Percentiles rank a stretch among this genome's conserved stretches.
phyloP scores from a whole-genome alignment of 1,284 basidiomycete genomes.

The Pascua sp. region DNA sequence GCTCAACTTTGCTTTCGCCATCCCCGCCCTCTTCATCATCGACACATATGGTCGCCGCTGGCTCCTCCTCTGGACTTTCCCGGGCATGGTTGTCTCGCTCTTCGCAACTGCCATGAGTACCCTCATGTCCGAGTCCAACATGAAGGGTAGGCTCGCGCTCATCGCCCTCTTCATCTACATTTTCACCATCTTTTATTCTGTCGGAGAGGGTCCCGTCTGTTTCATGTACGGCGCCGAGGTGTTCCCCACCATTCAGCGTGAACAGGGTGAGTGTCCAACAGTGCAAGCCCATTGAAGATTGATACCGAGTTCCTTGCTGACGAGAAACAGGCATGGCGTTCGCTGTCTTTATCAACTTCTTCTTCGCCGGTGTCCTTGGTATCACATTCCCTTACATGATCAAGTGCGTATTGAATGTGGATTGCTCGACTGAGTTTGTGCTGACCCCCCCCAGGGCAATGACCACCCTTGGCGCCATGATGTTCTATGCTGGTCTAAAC shows the following conservation, averaged over 20 bases:
- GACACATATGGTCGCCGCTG: constrained; percentile 62
- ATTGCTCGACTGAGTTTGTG: constrained; percentile 48
- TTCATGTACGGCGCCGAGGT: constrained; percentile 54
- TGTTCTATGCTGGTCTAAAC: constrained; percentile 34
- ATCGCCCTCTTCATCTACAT: constrained; percentile 58
- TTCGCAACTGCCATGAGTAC: constrained; percentile 22
- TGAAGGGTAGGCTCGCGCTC: constrained; percentile 52
- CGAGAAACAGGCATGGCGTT: constrained; percentile 51
- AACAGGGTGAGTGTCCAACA: constrained; percentile 54
- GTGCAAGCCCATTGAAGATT: too few species aligned
- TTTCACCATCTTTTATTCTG: constrained; percentile 49
- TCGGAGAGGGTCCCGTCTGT: constrained; percentile 73
- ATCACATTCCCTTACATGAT: constrained; percentile 59
- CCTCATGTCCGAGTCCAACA: not conserved
- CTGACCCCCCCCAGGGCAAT: constrained; percentile 60
- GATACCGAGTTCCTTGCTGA: too few species aligned
- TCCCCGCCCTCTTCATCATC: constrained; percentile 54
- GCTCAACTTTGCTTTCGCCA: constrained; percentile 19
- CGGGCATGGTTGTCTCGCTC: constrained; percentile 41
- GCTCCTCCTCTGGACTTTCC: constrained; percentile 56
- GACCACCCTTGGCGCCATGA: constrained; percentile 40
- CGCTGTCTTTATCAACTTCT: constrained; percentile 45
- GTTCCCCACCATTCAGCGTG: constrained; percentile 53
- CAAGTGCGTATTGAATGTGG: too few species aligned
- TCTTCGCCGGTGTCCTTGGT: constrained; percentile 30